Percentiles rank a stretch among this genome's conserved stretches.
Conservation (phyloP, 805 yeast genomes). For the Metschnikowia similis region DNA sequence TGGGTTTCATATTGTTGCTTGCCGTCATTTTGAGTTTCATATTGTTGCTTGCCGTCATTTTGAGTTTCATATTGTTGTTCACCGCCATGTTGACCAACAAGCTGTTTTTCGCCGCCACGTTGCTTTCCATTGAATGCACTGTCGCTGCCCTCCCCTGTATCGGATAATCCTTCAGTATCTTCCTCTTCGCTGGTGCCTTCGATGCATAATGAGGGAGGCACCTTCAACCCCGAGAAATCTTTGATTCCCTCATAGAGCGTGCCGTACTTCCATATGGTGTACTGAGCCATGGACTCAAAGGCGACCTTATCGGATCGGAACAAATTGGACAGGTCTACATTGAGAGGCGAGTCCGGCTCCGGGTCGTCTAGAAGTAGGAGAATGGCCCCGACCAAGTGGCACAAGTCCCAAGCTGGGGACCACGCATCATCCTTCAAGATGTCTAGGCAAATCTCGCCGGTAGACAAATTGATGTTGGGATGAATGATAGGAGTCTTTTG, state of each 20-base stretch:
- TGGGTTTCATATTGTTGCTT: no score
- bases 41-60: no score
- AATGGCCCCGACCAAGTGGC: conserved; percentile 53
- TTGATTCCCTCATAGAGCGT: conserved; percentile 20
- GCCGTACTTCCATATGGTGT: conserved; percentile 36
- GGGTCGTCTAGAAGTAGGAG: conserved; percentile 57
- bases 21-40: no score
- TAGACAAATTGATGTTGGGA: conserved; percentile 36
- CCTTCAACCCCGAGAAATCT: conserved; percentile 9
- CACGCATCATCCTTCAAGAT: conserved; percentile 53
- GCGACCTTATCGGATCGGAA: conserved; percentile 40
- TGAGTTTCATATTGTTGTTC: no score
- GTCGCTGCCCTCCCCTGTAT: neutral
- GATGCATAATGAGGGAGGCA: neutral
- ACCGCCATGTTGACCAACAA: no score
- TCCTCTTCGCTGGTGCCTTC: neutral
- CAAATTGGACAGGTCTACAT: conserved; percentile 64
- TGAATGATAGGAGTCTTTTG: conserved; percentile 36
- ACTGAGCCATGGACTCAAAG: conserved; percentile 38
- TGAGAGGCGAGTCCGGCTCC: conserved; percentile 68
- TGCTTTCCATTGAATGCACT: neutral
- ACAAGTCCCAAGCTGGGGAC: conserved; percentile 73
- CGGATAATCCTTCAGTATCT: neutral
- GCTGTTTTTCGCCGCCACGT: neutral
- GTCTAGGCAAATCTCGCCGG: conserved; percentile 72